A percentile compares a stretch with the other conserved stretches of the same genome.
These are phyloP conservation scores for Hydnomerulius pinastri DNA, from an alignment of 768 basidiomycete species.

Conservation along the genomic window DNA sequence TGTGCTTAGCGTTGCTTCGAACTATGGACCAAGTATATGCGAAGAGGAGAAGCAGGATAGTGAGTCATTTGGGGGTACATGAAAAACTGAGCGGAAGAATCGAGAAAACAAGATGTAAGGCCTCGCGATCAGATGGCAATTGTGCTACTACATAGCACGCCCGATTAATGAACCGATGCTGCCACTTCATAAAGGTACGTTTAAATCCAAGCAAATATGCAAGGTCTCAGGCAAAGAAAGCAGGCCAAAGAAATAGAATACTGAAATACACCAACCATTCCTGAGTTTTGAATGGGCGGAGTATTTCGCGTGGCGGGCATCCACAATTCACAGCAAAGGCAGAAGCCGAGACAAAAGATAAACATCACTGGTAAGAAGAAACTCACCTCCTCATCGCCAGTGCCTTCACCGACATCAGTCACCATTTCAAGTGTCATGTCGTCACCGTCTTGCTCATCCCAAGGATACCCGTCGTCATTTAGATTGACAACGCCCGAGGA, in stretches of 20 bases:
- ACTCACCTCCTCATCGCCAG: slow-evolving; percentile 72
- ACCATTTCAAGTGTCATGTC: slow-evolving; percentile 74
- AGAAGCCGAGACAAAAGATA: no score
- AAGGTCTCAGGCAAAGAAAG: no score
- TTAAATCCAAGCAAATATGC: no score
- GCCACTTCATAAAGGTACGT: no score
- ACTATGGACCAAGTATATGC: slow-evolving; percentile 30
- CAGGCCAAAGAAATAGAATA: neutral
- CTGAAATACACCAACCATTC: slow-evolving; percentile 1
- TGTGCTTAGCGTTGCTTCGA: slow-evolving; percentile 44
- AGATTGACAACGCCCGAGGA: slow-evolving; percentile 21
- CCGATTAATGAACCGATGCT: no score
- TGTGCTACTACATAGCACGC: no score
- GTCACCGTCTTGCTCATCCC: slow-evolving; percentile 47
- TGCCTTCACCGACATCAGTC: slow-evolving; percentile 56
- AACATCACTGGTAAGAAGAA: no score
- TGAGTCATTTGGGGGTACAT: neutral
- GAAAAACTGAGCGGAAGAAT: neutral
- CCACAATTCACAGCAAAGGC: neutral
- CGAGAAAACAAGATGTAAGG: no score
- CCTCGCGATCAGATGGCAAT: no score
- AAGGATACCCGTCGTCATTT: slow-evolving; percentile 20
- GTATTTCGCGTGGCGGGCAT: no score
- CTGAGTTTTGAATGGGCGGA: no score
- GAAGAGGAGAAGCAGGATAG: slow-evolving; percentile 1